Percentiles rank a stretch among this genome's conserved stretches.
Evolutionary conservation across 78 protist genomes (phyloP).

Genomic region (Protostelium mycophagum): DNA sequence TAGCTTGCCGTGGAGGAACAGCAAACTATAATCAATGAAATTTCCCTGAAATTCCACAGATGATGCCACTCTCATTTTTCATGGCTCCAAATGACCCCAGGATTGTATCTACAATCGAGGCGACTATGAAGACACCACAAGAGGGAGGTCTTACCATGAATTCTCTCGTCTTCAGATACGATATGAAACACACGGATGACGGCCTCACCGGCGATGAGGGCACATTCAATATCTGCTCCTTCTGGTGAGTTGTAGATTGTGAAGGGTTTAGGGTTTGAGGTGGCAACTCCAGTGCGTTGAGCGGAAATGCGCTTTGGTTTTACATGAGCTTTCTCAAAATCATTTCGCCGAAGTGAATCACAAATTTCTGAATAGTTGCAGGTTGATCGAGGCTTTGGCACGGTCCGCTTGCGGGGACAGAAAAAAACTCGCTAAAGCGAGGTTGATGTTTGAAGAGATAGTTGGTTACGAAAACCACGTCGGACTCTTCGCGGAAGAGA

Average conservation of each 20-base stretch:
- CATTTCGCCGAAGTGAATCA: too few species aligned
- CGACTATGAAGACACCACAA: conserved; percentile 26
- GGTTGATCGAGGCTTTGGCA: conserved; percentile 33
- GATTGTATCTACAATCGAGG: conserved; percentile 14
- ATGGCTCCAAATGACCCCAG: conserved; percentile 51
- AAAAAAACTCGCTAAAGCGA: conserved; percentile 10
- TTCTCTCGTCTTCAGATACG: conserved; percentile 45
- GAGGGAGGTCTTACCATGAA: conserved; percentile 46
- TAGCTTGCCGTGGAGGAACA: too few species aligned
- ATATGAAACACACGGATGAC: not conserved
- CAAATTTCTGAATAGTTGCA: too few species aligned
- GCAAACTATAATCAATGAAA: not conserved
- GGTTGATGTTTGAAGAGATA: conserved; percentile 60
- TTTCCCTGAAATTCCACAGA: not conserved
- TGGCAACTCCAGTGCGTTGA: too few species aligned
- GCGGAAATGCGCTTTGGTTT: too few species aligned
- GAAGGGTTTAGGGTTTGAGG: too few species aligned
- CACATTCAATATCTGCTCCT: conserved; percentile 50
- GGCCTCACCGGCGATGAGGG: conserved; percentile 32
- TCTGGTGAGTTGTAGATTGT: conserved; percentile 28
- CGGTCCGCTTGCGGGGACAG: not conserved
- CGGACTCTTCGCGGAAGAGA: conserved; percentile 49
- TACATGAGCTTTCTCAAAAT: too few species aligned
- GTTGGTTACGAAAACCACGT: conserved; percentile 55
- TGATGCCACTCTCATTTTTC: conserved; percentile 53